phyloP scores from a whole-genome alignment of 345 rosid species.

The Eucalyptus polybractea region DNA sequence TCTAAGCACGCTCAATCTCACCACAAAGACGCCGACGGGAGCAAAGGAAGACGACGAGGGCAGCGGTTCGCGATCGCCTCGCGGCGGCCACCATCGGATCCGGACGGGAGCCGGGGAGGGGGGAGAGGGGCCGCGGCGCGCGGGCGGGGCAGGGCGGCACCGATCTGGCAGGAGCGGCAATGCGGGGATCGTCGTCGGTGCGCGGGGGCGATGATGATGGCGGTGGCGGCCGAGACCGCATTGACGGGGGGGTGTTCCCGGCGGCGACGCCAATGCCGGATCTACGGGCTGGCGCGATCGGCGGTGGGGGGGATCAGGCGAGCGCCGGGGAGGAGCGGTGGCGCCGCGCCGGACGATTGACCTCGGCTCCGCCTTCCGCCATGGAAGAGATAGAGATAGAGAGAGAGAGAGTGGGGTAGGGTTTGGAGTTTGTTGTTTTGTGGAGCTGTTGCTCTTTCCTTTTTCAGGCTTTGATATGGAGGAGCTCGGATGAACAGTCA shows the following conservation, averaged over 20 bases:
- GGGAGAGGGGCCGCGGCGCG: not conserved
- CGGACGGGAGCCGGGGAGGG: not conserved
- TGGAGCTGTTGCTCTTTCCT: not conserved
- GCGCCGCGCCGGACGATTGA: not conserved
- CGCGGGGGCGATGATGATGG: not conserved
- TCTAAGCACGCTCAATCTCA: constrained; percentile 19
- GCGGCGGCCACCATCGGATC: not conserved
- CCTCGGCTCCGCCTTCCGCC: not conserved
- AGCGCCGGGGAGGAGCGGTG: not conserved
- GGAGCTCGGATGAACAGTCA: not conserved
- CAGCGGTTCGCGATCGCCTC: not conserved
- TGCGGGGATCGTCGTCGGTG: not conserved
- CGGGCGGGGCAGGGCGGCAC: not conserved
- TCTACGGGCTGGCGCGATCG: not conserved
- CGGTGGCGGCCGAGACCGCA: not conserved
- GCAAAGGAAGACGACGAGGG: no score
- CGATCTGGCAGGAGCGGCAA: not conserved
- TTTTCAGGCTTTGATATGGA: not conserved
- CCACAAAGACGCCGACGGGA: not conserved
- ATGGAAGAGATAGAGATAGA: not conserved
- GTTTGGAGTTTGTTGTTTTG: not conserved
- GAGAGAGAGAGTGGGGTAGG: not conserved
- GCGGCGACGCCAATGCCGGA: not conserved
- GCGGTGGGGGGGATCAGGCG: not conserved
- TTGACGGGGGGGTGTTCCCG: not conserved